These are phyloP conservation scores for Neopestalotiopsis sp. DNA, from an alignment of 2,329 filamentous ascomycete genomes.

Conservation along the genomic window DNA sequence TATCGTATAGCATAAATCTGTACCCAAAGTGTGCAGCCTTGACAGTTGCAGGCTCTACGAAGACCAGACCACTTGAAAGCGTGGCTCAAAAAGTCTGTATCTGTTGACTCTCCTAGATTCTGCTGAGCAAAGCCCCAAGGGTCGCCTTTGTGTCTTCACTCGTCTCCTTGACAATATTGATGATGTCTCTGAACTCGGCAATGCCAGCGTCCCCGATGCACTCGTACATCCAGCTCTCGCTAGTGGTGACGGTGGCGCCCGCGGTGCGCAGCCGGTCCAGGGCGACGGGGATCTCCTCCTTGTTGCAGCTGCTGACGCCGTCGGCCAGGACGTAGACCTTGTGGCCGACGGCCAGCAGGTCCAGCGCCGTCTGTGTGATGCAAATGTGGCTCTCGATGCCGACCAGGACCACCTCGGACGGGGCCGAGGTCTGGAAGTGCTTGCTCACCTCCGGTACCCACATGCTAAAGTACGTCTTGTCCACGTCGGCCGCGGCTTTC, in stretches of 20 bases:
- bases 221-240: conserved; percentile 91
- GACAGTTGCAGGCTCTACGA: background rate
- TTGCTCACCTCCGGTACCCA: conserved; percentile 69
- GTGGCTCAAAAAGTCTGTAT: too few relatives aligned
- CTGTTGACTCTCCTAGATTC: conserved; percentile 41
- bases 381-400: conserved; percentile 96
- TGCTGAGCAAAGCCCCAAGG: conserved; percentile 69
- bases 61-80: background rate
- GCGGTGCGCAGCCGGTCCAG: conserved; percentile 76
- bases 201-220: conserved; percentile 81
- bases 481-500: conserved; percentile 62
- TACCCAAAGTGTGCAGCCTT: background rate
- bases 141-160: conserved; percentile 71
- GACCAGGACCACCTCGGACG: conserved; percentile 73
- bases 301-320: conserved; percentile 86
- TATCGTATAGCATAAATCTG: too few relatives aligned
- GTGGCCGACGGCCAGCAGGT: conserved; percentile 77
- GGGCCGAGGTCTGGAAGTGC: conserved; percentile 34
- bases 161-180: conserved; percentile 79
- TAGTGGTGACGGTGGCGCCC: conserved; percentile 81
- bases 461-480: conserved; percentile 95
- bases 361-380: conserved; percentile 88
- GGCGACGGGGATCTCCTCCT: conserved; percentile 79
- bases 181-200: conserved; percentile 74
- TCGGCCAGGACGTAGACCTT: conserved; percentile 87